Evolutionary conservation across 306 rosid species (phyloP).

Genomic region (Inga laurina): DNA sequence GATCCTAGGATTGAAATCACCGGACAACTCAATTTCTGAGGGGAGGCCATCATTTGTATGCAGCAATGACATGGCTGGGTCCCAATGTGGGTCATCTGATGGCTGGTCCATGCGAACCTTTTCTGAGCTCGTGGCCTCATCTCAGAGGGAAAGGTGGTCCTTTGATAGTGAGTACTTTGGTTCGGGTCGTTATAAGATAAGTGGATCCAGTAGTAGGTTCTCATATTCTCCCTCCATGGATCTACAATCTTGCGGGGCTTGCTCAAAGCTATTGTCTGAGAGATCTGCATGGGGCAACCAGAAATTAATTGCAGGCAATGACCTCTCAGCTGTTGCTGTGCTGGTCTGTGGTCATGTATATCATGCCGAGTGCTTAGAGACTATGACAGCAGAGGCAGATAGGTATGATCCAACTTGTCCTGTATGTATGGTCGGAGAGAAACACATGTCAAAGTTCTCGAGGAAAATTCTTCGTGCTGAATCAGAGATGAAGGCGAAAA

Average conservation of each 20-base stretch:
- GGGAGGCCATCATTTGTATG: constrained; percentile 79
- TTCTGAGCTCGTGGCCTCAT: constrained; percentile 91
- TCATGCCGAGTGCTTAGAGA: constrained; percentile 87
- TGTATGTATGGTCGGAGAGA: constrained; percentile 69
- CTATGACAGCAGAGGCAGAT: constrained; percentile 65
- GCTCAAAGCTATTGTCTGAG: constrained; percentile 69
- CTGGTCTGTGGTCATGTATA: constrained; percentile 77
- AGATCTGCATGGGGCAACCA: constrained; percentile 76
- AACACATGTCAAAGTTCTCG: constrained; percentile 56
- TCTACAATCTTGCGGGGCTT: constrained; percentile 67
- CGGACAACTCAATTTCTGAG: constrained; percentile 78
- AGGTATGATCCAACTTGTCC: constrained; percentile 82
- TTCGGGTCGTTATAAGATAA: constrained; percentile 63
- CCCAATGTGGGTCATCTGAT: constrained; percentile 85
- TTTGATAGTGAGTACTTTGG: constrained; percentile 80
- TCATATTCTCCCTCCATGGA: constrained; percentile 80
- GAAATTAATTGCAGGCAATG: constrained; percentile 52
- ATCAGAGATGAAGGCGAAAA: constrained; percentile 64
- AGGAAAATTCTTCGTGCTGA: constrained; percentile 53
- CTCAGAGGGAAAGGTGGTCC: constrained; percentile 91
- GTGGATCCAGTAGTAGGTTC: constrained; percentile 79
- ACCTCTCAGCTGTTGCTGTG: constrained; percentile 73
- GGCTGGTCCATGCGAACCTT: constrained; percentile 96
- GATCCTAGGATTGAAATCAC: constrained; percentile 74
- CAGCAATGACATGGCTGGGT: constrained; percentile 79